phyloP scores from a whole-genome alignment of 1,284 basidiomycete species.

The Leccinum proximum region DNA sequence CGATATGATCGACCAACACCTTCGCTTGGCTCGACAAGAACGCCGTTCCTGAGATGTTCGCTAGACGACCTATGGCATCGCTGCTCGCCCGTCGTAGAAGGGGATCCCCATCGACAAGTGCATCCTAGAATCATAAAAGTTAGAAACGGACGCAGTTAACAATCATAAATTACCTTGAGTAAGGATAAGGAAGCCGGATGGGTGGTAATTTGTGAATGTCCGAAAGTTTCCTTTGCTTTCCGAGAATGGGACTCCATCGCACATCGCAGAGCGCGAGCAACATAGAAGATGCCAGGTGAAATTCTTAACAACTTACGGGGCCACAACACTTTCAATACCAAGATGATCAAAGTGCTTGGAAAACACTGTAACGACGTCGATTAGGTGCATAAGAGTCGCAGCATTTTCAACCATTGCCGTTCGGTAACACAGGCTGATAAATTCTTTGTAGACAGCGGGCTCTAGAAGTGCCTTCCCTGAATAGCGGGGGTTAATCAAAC shows the following conservation, averaged over 20 bases:
- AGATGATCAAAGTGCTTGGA: slow-evolving; percentile 50
- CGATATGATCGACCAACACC: slow-evolving; percentile 93
- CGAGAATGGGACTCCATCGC: slow-evolving; percentile 51
- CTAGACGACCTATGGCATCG: slow-evolving; percentile 88
- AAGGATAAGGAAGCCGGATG: slow-evolving; percentile 74
- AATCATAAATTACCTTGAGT: slow-evolving; percentile 58
- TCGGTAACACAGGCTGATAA: slow-evolving; percentile 86
- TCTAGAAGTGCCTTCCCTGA: slow-evolving; percentile 82
- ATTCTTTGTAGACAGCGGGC: slow-evolving; percentile 84
- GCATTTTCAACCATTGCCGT: slow-evolving; percentile 88
- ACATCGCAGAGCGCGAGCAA: slow-evolving; percentile 72
- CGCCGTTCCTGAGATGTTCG: slow-evolving; percentile 79
- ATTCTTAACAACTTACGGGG: slow-evolving; percentile 16
- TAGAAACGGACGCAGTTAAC: slow-evolving; percentile 3
- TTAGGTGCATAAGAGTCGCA: slow-evolving; percentile 68
- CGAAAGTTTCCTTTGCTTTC: slow-evolving; percentile 67
- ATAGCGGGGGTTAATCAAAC: slow-evolving; percentile 76
- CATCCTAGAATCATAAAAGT: slow-evolving; percentile 48
- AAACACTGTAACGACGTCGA: slow-evolving; percentile 70
- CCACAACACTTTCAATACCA: slow-evolving; percentile 25
- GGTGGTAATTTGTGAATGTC: slow-evolving; percentile 65
- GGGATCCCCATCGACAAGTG: slow-evolving; percentile 79
- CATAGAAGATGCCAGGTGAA: not conserved
- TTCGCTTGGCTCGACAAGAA: slow-evolving; percentile 92
- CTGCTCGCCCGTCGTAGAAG: slow-evolving; percentile 81